Percentiles rank a stretch among this genome's conserved stretches.
These are phyloP conservation scores for Dipteronia sinensis DNA, from an alignment of 345 rosid species.

Conservation along the genomic window DNA sequence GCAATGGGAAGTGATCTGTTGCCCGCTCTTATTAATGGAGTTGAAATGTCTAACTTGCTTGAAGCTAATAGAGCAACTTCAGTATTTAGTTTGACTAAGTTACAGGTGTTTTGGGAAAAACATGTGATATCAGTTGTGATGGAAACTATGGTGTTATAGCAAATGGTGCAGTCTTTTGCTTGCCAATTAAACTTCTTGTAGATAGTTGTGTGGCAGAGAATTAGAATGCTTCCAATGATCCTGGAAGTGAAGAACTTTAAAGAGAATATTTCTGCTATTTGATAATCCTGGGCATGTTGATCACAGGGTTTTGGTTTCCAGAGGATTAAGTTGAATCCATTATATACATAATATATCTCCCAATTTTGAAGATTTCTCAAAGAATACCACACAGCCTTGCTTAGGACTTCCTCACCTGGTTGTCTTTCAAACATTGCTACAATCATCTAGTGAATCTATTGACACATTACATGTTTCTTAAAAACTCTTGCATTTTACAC, in stretches of 20 bases:
- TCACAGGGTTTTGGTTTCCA: background rate
- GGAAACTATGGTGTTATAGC: background rate
- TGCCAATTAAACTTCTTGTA: background rate
- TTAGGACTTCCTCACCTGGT: background rate
- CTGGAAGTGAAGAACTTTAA: background rate
- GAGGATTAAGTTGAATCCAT: conserved; percentile 1
- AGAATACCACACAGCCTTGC: background rate
- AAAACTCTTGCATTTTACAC: background rate
- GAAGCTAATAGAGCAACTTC: background rate
- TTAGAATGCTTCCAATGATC: background rate
- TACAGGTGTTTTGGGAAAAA: background rate
- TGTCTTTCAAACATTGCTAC: background rate
- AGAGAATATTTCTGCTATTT: background rate
- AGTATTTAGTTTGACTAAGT: background rate
- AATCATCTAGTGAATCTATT: background rate
- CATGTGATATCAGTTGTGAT: background rate
- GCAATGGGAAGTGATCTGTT: background rate
- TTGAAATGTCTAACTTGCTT: background rate
- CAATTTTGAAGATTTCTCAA: background rate
- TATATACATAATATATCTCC: background rate
- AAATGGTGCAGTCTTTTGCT: conserved; percentile 3
- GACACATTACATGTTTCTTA: background rate
- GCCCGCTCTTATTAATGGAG: background rate
- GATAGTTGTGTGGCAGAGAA: background rate
- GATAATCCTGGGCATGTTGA: background rate